Evolutionary conservation across 208 protist genomes (phyloP), one percentile per base, ranked within the genome.

Genomic region (Acanthamoeba lenticulata): DNA sequence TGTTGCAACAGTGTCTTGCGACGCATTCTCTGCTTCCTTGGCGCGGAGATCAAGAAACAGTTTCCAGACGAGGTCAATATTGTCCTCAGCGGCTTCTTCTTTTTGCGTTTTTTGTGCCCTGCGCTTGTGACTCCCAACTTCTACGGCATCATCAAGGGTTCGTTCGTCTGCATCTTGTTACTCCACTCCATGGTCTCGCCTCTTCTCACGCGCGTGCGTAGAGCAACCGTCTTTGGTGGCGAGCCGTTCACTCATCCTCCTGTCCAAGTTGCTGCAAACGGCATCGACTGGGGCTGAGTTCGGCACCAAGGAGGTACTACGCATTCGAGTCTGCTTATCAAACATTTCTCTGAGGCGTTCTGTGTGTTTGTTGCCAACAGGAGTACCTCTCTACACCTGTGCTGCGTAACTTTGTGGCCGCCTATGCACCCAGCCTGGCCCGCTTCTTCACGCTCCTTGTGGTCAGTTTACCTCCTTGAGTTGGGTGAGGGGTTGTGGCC

Each of bases 11-110:
- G 74, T 29, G 24, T 85, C 19, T 21, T 85, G 74, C 74, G 74
- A 21, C 74, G 74, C 1, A 24, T 85, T 24, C 52, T 85, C 36
- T 85, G 74, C n/a, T 85, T 38, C 42, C 74, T 85, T 6, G 74
- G 74, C n/a, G 45, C 74, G 5, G 74, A 85, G 42, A 52, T 85
- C 74, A 85, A 85, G 44, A 34, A 85, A 24, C 74, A 40, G 42
- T 85, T 85, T 40, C 74, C 74, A 44, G 74, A 85, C 27, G 74
- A 85, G 74, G 74, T 85, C 40, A 85, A 85, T 40, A 52, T 55
- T 15, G 74, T 85, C 11, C 24, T 85, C 21, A 85, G 74, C 24
- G 74, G 74, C 1, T 85, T 85, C 74, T 85, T 85, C 44, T 44
- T 85, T 40, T 40, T 85, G 45, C 74, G 74, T 24, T 85, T 85